phyloP scores from a whole-genome alignment of 306 rosid genomes.

The Canavalia gladiata region DNA sequence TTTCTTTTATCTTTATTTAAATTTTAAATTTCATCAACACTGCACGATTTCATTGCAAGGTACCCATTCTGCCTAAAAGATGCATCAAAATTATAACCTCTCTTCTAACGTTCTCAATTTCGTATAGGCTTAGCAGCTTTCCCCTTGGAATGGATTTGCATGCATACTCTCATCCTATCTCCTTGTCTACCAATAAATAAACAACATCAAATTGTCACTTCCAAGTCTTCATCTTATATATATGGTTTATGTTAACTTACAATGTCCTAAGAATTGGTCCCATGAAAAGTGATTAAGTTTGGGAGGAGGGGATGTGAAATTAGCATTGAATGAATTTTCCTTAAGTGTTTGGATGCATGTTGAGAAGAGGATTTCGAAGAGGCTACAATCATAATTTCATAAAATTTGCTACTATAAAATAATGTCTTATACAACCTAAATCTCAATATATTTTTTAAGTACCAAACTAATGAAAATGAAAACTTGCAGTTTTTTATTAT shows the following conservation, averaged over 20 bases:
- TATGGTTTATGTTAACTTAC: slow-evolving; percentile 51
- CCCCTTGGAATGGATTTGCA: slow-evolving; percentile 73
- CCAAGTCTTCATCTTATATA: slow-evolving; percentile 67
- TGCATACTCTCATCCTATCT: slow-evolving; percentile 65
- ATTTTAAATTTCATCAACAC: slow-evolving; percentile 64
- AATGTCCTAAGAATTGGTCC: slow-evolving; percentile 69
- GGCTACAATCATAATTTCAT: slow-evolving; percentile 52
- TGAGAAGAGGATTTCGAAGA: slow-evolving; percentile 58
- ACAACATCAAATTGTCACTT: slow-evolving; percentile 65
- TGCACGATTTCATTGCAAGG: slow-evolving; percentile 82
- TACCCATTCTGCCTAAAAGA: slow-evolving; percentile 72
- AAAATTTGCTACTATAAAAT: slow-evolving; percentile 54
- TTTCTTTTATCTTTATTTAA: too few relatives aligned
- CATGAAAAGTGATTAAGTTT: slow-evolving; percentile 1
- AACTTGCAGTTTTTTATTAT: not conserved
- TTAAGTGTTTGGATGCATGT: not conserved
- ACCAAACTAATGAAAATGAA: too few relatives aligned
- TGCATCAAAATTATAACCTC: slow-evolving; percentile 78
- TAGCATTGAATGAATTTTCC: not conserved
- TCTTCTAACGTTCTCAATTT: slow-evolving; percentile 69
- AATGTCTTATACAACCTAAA: slow-evolving; percentile 49
- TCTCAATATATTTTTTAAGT: slow-evolving; percentile 57
- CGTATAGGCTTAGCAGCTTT: slow-evolving; percentile 53
- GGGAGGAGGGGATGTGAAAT: not conserved
- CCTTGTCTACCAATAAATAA: slow-evolving; percentile 70